Base-by-base conservation (phyloP, 768 basidiomycete genomes). In the Tubosaeta sp. region DNA sequence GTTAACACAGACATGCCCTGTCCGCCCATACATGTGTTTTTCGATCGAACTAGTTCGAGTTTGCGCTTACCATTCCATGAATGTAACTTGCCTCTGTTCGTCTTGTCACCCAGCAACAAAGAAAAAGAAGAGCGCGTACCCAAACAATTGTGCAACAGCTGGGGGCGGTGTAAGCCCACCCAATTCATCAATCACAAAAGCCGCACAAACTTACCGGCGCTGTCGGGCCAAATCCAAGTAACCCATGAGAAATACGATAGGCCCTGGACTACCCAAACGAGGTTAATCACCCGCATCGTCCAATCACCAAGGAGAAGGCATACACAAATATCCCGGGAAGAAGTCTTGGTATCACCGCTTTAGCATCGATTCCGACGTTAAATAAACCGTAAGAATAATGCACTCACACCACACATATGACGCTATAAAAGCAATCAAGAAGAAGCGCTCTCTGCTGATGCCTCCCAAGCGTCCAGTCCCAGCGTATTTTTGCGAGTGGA, bases 391-490 rank as follows among this genome's bases (percentile, higher is more conserved):
- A 22, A 40, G 40, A 13, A 46, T 4, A 12, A 29, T 2, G 25
- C 14, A 65, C 78, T 59, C 60, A 80, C 80, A 84, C 86, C 86
- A 90, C 35, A 71, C 56, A 31, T 73, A 75, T 12, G 82, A 83
- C 22, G 67, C 78, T 2, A 74, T 48, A 62, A 87, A 86, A 5
- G 75, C 80, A 59, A 77, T 82, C 51, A 82, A 56, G 75, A 92
- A 92, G 74, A 90, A 93, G 6, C 81, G 76, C 64, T 87, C 85
- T 48, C 91, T 81, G 54, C 79, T 81, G 39, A 91, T 70, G 32
- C 86, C 86, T 3, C 80, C 79, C 34, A 77, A 74, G 25, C 68
- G 74, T 13, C 86, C 83, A 16, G 78, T 76, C 41, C 87, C 87
- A 3, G 81, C 73, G 56, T 86, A 86, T 48, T 76, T 69, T 47